These are phyloP conservation scores for Trichodelitschia bisporula DNA, from an alignment of 495 filamentous ascomycete genomes.

Conservation along the genomic window DNA sequence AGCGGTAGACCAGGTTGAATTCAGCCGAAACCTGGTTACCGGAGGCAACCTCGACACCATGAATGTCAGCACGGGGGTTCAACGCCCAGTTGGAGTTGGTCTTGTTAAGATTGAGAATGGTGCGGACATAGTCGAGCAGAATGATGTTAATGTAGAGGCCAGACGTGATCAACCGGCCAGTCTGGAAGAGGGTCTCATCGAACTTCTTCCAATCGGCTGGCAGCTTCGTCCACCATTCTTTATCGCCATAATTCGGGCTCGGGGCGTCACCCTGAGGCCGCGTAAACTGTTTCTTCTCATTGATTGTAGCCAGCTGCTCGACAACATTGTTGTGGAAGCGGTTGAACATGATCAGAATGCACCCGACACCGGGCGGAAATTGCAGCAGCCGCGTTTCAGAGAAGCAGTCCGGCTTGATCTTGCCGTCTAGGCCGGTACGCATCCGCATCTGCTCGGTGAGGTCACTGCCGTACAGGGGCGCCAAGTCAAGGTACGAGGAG, in stretches of 20 bases:
- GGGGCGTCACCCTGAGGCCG: conserved; percentile 12
- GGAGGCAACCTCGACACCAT: conserved; percentile 27
- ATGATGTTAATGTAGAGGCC: conserved; percentile 19
- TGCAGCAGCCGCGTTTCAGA: conserved; percentile 51
- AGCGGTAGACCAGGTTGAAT: conserved; percentile 50
- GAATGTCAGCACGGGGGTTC: conserved; percentile 17
- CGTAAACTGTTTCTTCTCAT: conserved; percentile 31
- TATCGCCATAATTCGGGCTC: background rate
- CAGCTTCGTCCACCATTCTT: conserved; percentile 3
- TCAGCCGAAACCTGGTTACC: conserved; percentile 50
- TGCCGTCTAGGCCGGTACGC: conserved; percentile 59
- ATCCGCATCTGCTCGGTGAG: conserved; percentile 48
- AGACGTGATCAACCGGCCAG: conserved; percentile 16
- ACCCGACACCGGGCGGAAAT: conserved; percentile 64
- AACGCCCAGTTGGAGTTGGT: conserved; percentile 18
- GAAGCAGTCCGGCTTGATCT: conserved; percentile 63
- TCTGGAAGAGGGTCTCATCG: conserved; percentile 19
- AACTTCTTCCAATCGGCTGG: conserved; percentile 9
- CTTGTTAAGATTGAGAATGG: conserved; percentile 19
- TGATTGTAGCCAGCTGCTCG: conserved; percentile 31
- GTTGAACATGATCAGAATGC: conserved; percentile 42
- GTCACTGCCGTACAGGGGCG: conserved; percentile 69
- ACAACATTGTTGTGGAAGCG: conserved; percentile 21
- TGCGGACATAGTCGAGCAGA: conserved; percentile 19
- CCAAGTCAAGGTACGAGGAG: conserved; percentile 66